These are phyloP conservation scores for Bipolaris sorokiniana DNA, from an alignment of 2,329 filamentous ascomycete species.

Conservation along the genomic window DNA sequence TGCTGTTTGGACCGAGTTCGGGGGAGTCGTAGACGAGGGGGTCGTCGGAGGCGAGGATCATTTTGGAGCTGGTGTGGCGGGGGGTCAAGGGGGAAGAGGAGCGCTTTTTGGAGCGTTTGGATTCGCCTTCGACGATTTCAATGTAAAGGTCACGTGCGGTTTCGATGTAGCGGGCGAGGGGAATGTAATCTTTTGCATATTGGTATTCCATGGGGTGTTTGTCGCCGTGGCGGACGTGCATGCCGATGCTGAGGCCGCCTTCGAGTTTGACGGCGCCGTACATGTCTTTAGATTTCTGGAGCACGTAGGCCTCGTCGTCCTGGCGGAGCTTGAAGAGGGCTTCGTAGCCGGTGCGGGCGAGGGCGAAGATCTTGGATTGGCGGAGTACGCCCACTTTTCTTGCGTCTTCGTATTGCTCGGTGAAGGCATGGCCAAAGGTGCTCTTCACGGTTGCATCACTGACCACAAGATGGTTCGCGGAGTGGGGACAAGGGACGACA, in stretches of 20 bases:
- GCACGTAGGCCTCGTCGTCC: constrained; percentile 70
- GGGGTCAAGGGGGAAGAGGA: constrained; percentile 13
- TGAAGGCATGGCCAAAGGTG: constrained; percentile 67
- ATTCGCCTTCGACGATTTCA: constrained; percentile 47
- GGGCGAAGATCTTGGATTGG: constrained; percentile 68
- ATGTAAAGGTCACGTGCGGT: constrained; percentile 63
- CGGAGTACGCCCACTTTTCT: constrained; percentile 58
- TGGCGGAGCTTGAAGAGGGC: constrained; percentile 72
- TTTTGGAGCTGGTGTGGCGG: constrained; percentile 44
- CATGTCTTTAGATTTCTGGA: constrained; percentile 64
- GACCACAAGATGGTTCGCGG: constrained; percentile 75
- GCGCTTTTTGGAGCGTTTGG: constrained; percentile 4
- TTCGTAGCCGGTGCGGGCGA: constrained; percentile 74
- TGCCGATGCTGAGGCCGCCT: constrained; percentile 66
- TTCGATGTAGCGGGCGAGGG: constrained; percentile 70
- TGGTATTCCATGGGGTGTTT: constrained; percentile 77
- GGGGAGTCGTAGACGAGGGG: constrained; percentile 72
- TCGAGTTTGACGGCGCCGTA: constrained; percentile 54
- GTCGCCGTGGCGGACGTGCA: constrained; percentile 83
- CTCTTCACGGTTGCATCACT: constrained; percentile 70
- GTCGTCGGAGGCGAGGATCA: constrained; percentile 81
- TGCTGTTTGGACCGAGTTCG: constrained; percentile 62
- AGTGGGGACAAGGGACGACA: constrained; percentile 79
- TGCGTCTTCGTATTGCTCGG: constrained; percentile 58
- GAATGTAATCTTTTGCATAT: constrained; percentile 79